Evolutionary conservation across 2,329 filamentous ascomycete species (phyloP).

Genomic region (Cladobotryum mycophilum): DNA sequence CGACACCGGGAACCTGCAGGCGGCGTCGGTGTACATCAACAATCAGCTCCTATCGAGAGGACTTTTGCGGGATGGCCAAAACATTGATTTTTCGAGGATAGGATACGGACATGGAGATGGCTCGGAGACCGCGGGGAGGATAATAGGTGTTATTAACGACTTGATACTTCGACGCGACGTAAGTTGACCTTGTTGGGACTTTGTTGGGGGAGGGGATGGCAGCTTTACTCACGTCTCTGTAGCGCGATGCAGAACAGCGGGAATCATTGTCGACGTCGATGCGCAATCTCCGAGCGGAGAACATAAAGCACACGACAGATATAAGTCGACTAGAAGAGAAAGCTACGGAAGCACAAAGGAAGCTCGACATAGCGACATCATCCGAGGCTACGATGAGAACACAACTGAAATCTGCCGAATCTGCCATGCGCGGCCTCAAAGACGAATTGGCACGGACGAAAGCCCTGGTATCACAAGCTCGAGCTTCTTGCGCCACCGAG

Average conservation of each 20-base stretch:
- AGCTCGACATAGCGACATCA: constrained; percentile 55
- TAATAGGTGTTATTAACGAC: constrained; percentile 93
- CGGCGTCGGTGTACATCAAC: constrained; percentile 66
- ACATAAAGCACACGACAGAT: constrained; percentile 65
- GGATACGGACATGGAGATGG: constrained; percentile 52
- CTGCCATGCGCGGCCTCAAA: constrained; percentile 67
- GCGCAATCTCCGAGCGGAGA: constrained; percentile 67
- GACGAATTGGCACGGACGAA: constrained; percentile 80
- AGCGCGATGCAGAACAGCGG: constrained; percentile 86
- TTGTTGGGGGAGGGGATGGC: background rate
- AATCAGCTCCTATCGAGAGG: constrained; percentile 63
- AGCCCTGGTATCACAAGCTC: constrained; percentile 71
- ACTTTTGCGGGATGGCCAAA: constrained; percentile 59
- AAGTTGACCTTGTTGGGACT: constrained; percentile 16
- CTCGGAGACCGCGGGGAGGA: constrained; percentile 65
- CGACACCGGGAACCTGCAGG: constrained; percentile 56
- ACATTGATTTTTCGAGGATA: constrained; percentile 76
- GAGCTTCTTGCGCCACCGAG: constrained; percentile 83
- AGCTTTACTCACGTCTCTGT: constrained; percentile 6
- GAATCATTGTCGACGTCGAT: constrained; percentile 77
- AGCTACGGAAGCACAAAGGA: constrained; percentile 48
- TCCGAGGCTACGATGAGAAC: constrained; percentile 64
- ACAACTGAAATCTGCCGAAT: constrained; percentile 68
- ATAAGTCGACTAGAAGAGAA: constrained; percentile 53
- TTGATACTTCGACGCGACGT: constrained; percentile 86